Percentiles rank a stretch among this genome's conserved stretches.
phyloP scores from a whole-genome alignment of 768 basidiomycete genomes.

The Hypholoma sublateritium region DNA sequence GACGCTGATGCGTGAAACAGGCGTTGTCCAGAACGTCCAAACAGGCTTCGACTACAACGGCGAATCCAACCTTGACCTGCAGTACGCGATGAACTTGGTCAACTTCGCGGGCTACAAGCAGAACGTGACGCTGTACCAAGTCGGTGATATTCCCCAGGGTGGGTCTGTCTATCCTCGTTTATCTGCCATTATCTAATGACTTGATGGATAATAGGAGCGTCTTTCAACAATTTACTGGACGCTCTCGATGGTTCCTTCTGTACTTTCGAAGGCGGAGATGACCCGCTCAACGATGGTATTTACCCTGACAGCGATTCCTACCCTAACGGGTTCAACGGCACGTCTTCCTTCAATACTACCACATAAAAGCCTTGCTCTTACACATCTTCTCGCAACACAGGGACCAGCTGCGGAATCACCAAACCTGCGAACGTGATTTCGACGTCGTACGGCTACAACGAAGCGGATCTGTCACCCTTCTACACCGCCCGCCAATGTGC shows the following conservation, averaged over 20 bases:
- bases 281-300: conserved; percentile 31
- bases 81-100: conserved; percentile 51
- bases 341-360: background rate
- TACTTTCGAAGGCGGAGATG: conserved; percentile 40
- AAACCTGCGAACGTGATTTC: conserved; percentile 42
- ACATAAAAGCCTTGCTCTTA: background rate
- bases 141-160: conserved; percentile 39
- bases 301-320: conserved; percentile 26
- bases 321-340: conserved; percentile 33
- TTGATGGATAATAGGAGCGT: conserved; percentile 27
- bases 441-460: conserved; percentile 42
- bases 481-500: conserved; percentile 42
- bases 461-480: conserved; percentile 33
- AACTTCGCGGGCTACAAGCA: conserved; percentile 25
- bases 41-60: conserved; percentile 42
- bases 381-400: conserved; percentile 5
- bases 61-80: conserved; percentile 54
- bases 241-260: conserved; percentile 44
- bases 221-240: conserved; percentile 45
- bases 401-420: conserved; percentile 34
- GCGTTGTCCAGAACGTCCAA: conserved; percentile 36
- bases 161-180: background rate
- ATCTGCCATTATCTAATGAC: background rate
- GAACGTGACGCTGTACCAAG: conserved; percentile 39
- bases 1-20: conserved; percentile 18